Conservation (phyloP, 2,329 filamentous ascomycete genomes). For the Exophiala oligosperma region DNA sequence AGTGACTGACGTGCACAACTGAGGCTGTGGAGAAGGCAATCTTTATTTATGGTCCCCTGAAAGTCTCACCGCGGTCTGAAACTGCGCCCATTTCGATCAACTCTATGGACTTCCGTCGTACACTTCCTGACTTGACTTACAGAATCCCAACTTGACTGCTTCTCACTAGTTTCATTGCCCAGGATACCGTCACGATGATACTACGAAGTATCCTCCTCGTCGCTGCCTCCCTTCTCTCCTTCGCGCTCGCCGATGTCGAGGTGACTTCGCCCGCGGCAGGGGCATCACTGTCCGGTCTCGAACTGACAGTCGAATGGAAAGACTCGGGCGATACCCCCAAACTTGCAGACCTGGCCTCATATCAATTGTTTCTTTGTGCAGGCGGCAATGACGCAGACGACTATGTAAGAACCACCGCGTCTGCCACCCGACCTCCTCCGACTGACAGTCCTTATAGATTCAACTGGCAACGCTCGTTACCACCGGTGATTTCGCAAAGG, state of each 20-base stretch:
- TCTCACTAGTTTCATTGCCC: too few relatives aligned
- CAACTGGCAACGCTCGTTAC: constrained; percentile 43
- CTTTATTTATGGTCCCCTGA: constrained; percentile 2
- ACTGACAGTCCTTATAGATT: constrained; percentile 35
- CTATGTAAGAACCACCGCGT: constrained; percentile 39
- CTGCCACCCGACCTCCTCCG: background rate
- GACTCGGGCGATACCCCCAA: constrained; percentile 54
- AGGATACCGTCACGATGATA: constrained; percentile 17
- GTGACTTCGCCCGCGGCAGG: constrained; percentile 57
- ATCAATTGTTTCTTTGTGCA: constrained; percentile 60
- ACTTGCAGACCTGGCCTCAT: constrained; percentile 53
- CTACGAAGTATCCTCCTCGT: constrained; percentile 21
- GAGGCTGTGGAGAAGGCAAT: background rate
- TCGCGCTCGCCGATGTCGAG: constrained; percentile 52
- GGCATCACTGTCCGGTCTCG: constrained; percentile 49
- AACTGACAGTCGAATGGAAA: constrained; percentile 57
- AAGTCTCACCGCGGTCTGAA: constrained; percentile 3
- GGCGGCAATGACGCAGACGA: constrained; percentile 56
- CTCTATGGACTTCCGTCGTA: background rate
- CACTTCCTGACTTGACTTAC: background rate
- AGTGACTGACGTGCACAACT: background rate
- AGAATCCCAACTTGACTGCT: too few relatives aligned
- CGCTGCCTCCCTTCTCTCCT: constrained; percentile 11
- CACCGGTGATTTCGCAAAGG: constrained; percentile 38
- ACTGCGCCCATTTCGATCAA: constrained; percentile 5